Conservation (phyloP, 345 rosid genomes). For the Linum usitatissimum region DNA sequence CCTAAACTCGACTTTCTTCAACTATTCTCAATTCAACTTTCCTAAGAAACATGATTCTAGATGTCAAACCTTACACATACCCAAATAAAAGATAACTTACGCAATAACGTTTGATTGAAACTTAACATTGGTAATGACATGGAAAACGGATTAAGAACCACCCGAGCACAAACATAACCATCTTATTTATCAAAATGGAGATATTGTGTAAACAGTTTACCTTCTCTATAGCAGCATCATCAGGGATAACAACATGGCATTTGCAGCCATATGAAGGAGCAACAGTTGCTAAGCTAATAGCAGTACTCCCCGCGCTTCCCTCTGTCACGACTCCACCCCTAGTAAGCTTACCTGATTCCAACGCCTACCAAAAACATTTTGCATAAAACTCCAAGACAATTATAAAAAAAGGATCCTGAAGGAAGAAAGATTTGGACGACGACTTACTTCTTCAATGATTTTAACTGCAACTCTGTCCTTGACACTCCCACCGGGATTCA, state of each 20-base stretch:
- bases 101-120: no score
- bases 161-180: neutral
- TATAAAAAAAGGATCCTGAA: no score
- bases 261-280: slow-evolving; percentile 84
- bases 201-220: slow-evolving; percentile 19
- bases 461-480: slow-evolving; percentile 86
- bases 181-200: no score
- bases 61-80: neutral
- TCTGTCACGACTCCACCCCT: slow-evolving; percentile 75
- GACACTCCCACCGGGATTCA: slow-evolving; percentile 97
- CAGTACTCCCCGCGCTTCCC: slow-evolving; percentile 97
- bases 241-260: slow-evolving; percentile 95
- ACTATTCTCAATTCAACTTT: no score
- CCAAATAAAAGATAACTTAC: neutral
- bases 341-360: slow-evolving; percentile 58
- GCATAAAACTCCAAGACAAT: neutral
- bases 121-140: no score
- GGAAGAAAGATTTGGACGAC: no score
- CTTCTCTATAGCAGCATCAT: slow-evolving; percentile 94
- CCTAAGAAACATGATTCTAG: no score
- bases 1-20: no score
- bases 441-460: slow-evolving; percentile 74
- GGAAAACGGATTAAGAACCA: no score
- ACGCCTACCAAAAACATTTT: neutral
- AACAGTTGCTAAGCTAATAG: slow-evolving; percentile 89